Percentiles rank a stretch among this genome's conserved stretches.
phyloP scores from a whole-genome alignment of 2,329 filamentous ascomycete species.

The Verticillium nubilum region DNA sequence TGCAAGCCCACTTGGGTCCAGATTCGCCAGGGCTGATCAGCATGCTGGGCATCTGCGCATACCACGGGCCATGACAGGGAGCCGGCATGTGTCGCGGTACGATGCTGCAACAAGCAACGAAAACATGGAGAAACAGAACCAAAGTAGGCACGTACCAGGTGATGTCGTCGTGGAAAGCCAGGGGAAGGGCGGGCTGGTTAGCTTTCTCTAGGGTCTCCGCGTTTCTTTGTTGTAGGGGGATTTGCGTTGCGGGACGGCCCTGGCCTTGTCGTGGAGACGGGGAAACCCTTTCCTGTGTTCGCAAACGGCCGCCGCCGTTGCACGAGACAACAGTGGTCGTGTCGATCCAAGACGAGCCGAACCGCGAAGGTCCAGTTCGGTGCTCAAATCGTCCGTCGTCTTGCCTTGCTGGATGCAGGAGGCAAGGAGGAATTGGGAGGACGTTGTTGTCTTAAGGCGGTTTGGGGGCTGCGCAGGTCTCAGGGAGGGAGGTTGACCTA shows the following conservation, averaged over 20 bases:
- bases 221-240: background rate
- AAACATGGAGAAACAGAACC: background rate
- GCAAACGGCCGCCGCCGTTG: background rate
- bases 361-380: background rate
- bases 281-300: background rate
- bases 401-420: background rate
- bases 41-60: background rate
- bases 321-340: background rate
- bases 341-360: background rate
- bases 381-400: background rate
- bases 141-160: background rate
- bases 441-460: background rate
- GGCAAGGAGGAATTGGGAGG: background rate
- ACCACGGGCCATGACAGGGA: background rate
- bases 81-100: background rate
- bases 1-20: background rate
- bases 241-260: background rate
- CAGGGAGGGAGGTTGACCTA: background rate
- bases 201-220: background rate
- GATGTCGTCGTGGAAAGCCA: background rate
- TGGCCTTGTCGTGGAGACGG: background rate
- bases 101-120: background rate
- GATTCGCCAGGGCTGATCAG: background rate
- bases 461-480: background rate
- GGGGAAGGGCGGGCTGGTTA: background rate